Base-by-base conservation (phyloP, 1,139 yeast species). In the Debaryomyces robertsiae region DNA sequence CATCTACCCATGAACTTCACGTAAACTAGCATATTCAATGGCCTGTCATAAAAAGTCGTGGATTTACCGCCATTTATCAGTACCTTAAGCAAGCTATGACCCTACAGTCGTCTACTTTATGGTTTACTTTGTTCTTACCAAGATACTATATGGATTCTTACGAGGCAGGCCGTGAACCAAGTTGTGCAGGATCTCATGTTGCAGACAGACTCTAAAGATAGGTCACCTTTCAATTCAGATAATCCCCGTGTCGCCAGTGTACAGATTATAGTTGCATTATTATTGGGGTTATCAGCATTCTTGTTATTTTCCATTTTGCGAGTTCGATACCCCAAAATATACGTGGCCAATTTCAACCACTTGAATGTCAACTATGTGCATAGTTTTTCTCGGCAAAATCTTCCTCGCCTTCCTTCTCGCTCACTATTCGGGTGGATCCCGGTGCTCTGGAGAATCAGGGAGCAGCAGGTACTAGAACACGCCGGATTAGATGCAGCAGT, bases 401-500 rank as follows among this genome's bases (percentile, higher is more conserved):
- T 69, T 36, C 73, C 75, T 13, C 50, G 53, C 42, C 54, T 67
- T 30, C 77, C 74, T 16, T 41, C 50, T 34, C 60, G 52, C 36
- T 73, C 87, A 4, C 57, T 86, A 16, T 82, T 90, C 53, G 89
- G 93, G 1, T 91, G 97, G 96, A 69, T 91, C 6, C 76, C 82
- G 1, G 77, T 81, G 0, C 65, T 91, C 13, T 79, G 78, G 58
- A 63, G 63, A 13, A 80, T 90, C 13, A 73, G 75, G 18, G 98
- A 93, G 53, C 76, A 79, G 27, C 89, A 90, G 49, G 79, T 93
- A 2, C 69, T 93, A 40, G 91, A 88, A 46, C 84, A 84, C 56
- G 96, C 97, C 1, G 98, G 98, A 0, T 67, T 93, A 32, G 98
- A 93, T 64, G 97, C 98, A 0, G 90, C 79, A 63, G 97, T 91